Evolutionary conservation across 2,329 filamentous ascomycete species (phyloP), one percentile per base, ranked within the genome.

Genomic region (Pseudocercospora cruenta): DNA sequence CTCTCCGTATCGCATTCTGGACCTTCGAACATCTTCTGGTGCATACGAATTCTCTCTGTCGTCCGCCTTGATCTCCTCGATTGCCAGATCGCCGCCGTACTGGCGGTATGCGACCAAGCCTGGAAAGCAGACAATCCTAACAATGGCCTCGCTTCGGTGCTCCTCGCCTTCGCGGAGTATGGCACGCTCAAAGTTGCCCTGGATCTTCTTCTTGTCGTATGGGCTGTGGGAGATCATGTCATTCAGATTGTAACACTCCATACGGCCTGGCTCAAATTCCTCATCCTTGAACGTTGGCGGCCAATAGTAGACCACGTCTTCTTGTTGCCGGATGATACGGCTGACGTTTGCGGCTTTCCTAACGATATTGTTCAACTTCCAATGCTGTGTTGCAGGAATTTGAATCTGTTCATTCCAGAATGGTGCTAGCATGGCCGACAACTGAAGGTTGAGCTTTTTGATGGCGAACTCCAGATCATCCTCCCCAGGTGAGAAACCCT

Each of bases 241-340:
- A 5, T 54, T 43, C 28, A 74, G 62, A 57, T 78, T 77, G 53
- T 66, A 51, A 22, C 69, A 70, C 31, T 74, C 71, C 75, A 76
- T 77, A 36, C 71, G 68, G 1, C 59, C 64, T 1, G 69, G 72
- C 24, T 75, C 72, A 58, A 74, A 76, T 33, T 72, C 71, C 61
- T 74, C 72, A 49, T 76, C 75, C 49, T 78, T 77, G 74, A 76
- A 76, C 0, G 73, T 70, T 7, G 73, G 69, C 21, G 72, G 65
- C 67, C 73, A 76, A 67, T 75, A 72, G 67, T 74, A 77, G 24
- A 76, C 64, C 14, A 70, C 70, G 43, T 73, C 65, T 31, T 58
- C 62, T 8, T 65, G 62, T 8, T 24, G 58, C 22, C 73, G 73
- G 64, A 76, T 74, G 9, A 62, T 19, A 43, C 66, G 69, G 55